Evolutionary conservation across 1,139 yeast genomes (phyloP), one percentile per base, ranked within the genome.

Genomic region (Scheffersomyces cryptocercus): DNA sequence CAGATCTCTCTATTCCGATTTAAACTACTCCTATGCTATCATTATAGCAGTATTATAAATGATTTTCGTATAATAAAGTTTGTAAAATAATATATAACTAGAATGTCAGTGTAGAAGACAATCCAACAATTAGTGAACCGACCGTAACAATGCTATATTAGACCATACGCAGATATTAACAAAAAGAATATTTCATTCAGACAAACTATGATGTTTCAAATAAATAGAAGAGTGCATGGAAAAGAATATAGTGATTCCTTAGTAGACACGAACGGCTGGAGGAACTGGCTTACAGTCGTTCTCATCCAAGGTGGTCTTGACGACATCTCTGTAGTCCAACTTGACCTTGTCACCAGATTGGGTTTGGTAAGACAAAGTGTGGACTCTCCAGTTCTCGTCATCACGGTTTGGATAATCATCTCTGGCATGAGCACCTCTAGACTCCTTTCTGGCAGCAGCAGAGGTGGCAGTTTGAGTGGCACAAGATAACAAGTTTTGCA

Each of bases 401-500:
- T 93, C 96, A 83, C 99, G 89, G 50, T 84, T 85, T 62, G 95
- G 97, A 77, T 71, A 91, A 70, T 93, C 99, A 71, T 93, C 99
- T 78, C 98, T 87, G 52, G 99, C 98, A 64, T 93, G 99, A 42
- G 99, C 99, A 77, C 99, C 99, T 80, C 99, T 89, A 39, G 97
- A 90, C 77, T 93, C 99, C 63, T 77, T 85, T 81, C 99, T 88
- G 46, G 90, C 96, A 51, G 95, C 91, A 42, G 99, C 99, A 49
- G 96, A 84, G 55, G 75, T 75, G 38, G 98, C 98, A 43, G 98
- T 91, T 77, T 93, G 99, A 56, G 88, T 84, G 51, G 99, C 99
- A 79, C 97, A 90, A 44, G 99, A 91, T 65, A 93, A 79, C 78
- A 93, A 81, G 84, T 93, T 93, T 73, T 91, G 97, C 67, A 93